Evolutionary conservation across 2,329 filamentous ascomycete genomes (phyloP), one percentile per base, ranked within the genome.

Genomic region (Aureobasidium sp.): DNA sequence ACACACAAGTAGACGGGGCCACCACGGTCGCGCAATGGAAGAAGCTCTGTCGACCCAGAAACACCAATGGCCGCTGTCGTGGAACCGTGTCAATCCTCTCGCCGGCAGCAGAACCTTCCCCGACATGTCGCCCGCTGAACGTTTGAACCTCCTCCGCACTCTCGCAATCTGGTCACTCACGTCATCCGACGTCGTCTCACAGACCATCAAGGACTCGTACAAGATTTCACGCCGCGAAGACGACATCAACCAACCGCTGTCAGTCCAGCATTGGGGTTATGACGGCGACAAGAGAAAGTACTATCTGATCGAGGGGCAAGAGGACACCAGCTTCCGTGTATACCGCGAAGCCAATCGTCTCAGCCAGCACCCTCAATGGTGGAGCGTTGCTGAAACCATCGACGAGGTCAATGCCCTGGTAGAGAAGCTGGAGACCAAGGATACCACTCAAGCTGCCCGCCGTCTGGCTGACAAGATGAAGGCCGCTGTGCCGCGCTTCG

Each of bases 261-360:
- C 90, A 0, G 89, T 96, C 47, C 91, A 95, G 70, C 85, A 90
- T 4, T 96, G 92, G 92, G 92, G 92, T 9, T 82, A 84, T 13
- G 92, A 96, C 71, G 90, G 89, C 65, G 86, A 96, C 67, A 95
- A 94, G 78, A 86, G 94, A 60, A 86, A 91, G 62, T 99, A 97
- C 74, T 99, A 88, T 78, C 79, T 99, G 50, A 84, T 99, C 64
- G 94, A 99, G 74, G 94, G 94, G 13, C 84, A 90, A 66, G 93
- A 97, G 67, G 92, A 99, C 73, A 97, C 93, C 3, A 83, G 88
- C 64, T 99, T 99, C 74, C 84, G 94, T 64, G 83, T 99, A 46
- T 99, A 99, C 73, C 84, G 94, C 57, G 94, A 99, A 74, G 93
- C 89, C 74, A 95, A 95, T 69, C 88, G 90, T 13, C 85, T 85